Evolutionary conservation across 768 basidiomycete species (phyloP), one percentile per base, ranked within the genome.

Genomic region (Lactarius trivialis): DNA sequence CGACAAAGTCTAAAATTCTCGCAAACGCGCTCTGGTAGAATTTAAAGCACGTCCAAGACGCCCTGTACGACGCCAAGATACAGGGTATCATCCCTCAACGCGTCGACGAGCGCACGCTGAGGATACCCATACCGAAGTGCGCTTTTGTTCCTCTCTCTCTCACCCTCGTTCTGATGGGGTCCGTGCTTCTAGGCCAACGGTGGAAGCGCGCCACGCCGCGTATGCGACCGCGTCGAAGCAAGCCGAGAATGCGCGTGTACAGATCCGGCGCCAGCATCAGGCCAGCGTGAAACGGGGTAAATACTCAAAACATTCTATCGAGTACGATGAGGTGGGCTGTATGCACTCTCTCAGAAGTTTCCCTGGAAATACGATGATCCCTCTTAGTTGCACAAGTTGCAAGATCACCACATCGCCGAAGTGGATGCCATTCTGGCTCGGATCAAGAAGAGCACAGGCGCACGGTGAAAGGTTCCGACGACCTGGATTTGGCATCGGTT

Each of bases 111-210:
- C 81, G 85, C 48, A 93, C 91, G 2, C 80, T 93, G 66, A 88
- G 81, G 65, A 82, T 93, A 62, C 87, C 90, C 0, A 84, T 93
- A 71, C 88, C 91, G 48, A 91, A 85, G 91, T 91, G 65, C 15
- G 58, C 15, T 24, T 78, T 2, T 68, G 41, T 17, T 50, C 37
- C 15, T 28, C 15, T 15, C 11, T 8, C 5, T 36, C 24, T 24
- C 52, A 19, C 51, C n/a, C 34, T 5, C 43, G 11, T 39, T 49
- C 53, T 60, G 5, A 56, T 48, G 28, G n/a, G 9, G 41, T 48
- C 15, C 37, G 43, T 36, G 56, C 12, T 52, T 33, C 24, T 53
- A 93, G 91, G 65, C 88, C 89, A 0, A 93, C 91, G 0, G 81
- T 91, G 6, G 90, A 92, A 49, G 81, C 86, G 0, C 81, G 87